These are phyloP conservation scores for Coprinopsis sp. DNA, from an alignment of 768 basidiomycete genomes.

Conservation along the genomic window DNA sequence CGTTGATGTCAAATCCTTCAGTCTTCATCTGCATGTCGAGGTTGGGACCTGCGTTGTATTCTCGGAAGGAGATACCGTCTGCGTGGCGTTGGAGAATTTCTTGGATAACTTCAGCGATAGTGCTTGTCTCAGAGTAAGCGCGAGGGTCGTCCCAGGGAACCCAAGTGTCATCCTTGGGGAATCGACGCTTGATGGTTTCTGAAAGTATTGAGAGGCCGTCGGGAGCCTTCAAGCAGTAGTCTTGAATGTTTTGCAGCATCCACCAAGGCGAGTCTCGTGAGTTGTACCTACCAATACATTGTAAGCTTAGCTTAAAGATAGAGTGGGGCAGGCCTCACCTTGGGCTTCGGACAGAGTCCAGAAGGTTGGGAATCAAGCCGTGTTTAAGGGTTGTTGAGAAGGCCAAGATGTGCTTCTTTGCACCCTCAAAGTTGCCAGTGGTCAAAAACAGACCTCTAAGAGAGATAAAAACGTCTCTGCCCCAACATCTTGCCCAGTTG, in stretches of 20 bases:
- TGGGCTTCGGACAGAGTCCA: constrained; percentile 84
- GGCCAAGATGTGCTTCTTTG: constrained; percentile 85
- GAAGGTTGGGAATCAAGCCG: constrained; percentile 91
- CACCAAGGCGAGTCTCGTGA: constrained; percentile 99
- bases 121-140: constrained; percentile 78
- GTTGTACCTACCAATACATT: constrained; percentile 61
- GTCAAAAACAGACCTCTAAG: constrained; percentile 90
- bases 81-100: constrained; percentile 95
- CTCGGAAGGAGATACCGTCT: constrained; percentile 87
- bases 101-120: constrained; percentile 92
- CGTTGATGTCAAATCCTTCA: constrained; percentile 88
- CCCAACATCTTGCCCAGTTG: constrained; percentile 97
- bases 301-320: background rate
- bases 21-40: constrained; percentile 97
- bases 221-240: constrained; percentile 81
- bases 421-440: constrained; percentile 83
- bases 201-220: constrained; percentile 77
- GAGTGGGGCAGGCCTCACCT: constrained; percentile 44
- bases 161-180: constrained; percentile 93
- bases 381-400: constrained; percentile 94
- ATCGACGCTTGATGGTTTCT: constrained; percentile 85
- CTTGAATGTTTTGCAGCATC: constrained; percentile 98
- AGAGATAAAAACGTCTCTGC: constrained; percentile 91
- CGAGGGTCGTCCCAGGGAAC: constrained; percentile 83
- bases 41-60: constrained; percentile 94